Evolutionary conservation across 2,329 filamentous ascomycete species (phyloP), one percentile per base, ranked within the genome.

Genomic region (Epichloe festucae): DNA sequence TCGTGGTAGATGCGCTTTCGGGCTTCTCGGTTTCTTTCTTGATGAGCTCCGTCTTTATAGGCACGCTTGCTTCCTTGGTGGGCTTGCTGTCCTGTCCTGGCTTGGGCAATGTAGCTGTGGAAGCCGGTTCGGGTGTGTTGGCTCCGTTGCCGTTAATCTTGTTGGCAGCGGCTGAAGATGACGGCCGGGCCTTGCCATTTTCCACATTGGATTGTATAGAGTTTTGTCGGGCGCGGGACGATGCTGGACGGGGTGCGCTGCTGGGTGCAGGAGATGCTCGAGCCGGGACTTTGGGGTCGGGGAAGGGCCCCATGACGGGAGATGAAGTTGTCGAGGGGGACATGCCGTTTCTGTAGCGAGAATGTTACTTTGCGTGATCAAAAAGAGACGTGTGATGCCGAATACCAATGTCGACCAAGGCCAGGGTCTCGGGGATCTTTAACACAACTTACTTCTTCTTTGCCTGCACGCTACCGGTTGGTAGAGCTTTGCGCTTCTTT

Each of bases 211-310:
- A 76, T 53, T 81, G 78, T 51, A 79, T 77, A 15, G 86, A 87
- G 61, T 85, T 90, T 63, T 89, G 87, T 61, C 89, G 82, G 39
- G 81, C 80, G 58, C 88, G 81, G 5, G 85, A 81, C 5, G 84
- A 82, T 48, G 79, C 74, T 12, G 87, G 83, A 43, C 84, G 79
- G 53, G 79, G 71, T 34, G 70, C 67, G 53, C 69, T 68, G 46
- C 69, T 67, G 4, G 82, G 82, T 8, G 75, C 79, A 31, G 85
- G 84, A 41, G 84, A 87, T 50, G 62, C 72, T 56, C 71, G 74
- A 58, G 64, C 72, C 50, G 65, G 67, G 57, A 69, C 74, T 56
- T 75, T 75, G 2, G 69, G 71, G 58, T 89, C 86, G 27, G 80
- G 76, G 53, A 88, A 79, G n/a, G 76, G 78, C 47, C 80, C 77